Evolutionary conservation across 805 yeast species (phyloP), one percentile per base, ranked within the genome.

Genomic region (Debaryomyces hansenii): DNA sequence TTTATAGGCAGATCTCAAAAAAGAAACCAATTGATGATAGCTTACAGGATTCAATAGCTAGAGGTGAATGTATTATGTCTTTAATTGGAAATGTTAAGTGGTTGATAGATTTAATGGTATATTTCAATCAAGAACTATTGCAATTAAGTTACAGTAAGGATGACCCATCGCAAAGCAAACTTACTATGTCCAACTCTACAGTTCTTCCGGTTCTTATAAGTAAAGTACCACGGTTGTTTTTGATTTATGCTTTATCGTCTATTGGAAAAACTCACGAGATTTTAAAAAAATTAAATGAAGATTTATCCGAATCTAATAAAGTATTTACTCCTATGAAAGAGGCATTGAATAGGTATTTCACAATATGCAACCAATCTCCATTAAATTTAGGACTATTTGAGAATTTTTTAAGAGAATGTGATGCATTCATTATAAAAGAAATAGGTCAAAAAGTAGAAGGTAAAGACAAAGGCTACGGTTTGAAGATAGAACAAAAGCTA

Each of bases 41-140:
- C 15, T 59, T 78, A 39, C 78, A 72, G 48, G 85, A 82, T 44
- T 74, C 83, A 1, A 70, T 78, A 18, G 69, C 76, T 8, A 72
- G 90, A 53, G 84, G 84, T 32, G 90, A 85, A 54, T 74, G 82
- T 50, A 74, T 86, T 3, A 70, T 84, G 37, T 67, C 72, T 14
- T 70, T 83, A 9, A 64, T 88, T n/a, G 97, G 97, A 0, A 80
- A 86, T 34, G 81, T 87, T 7, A 80, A 89, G 56, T 92, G 97
- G 97, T 78, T 88, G 53, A 78, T 89, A 28, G 97, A 90, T 60
- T 80, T 89, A 49, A 73, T 89, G 45, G 80, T 85, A 0, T 82
- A 80, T 51, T 61, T 88, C 35, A 80, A 83, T 45, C 96, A 91
- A 62, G 96, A 92, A 53, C 64, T 86, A 29, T 58, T 84, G 20